Percentiles rank a stretch among this genome's conserved stretches.
phyloP scores from a whole-genome alignment of 78 protist species.

The Speleostelium caveatum region DNA sequence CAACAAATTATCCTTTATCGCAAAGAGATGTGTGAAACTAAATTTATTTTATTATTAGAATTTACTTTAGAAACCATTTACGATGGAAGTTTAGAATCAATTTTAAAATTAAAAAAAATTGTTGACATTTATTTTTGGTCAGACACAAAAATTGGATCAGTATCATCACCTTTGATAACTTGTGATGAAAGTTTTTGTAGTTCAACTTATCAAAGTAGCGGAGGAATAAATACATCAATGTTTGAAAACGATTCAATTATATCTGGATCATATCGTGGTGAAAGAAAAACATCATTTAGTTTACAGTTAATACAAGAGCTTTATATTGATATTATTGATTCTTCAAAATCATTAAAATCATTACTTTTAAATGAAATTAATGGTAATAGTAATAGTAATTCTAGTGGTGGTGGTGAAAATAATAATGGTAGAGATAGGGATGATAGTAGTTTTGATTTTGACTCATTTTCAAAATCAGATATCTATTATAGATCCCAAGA shows the following conservation, averaged over 20 bases:
- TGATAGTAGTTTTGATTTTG: not conserved
- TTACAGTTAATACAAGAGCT: slow-evolving; percentile 25
- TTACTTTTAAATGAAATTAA: not conserved
- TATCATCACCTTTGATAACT: not conserved
- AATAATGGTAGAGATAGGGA: not conserved
- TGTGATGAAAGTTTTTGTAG: not conserved
- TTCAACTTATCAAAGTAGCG: not conserved
- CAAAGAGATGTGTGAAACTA: not conserved
- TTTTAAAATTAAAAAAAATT: slow-evolving; percentile 14
- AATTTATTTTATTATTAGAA: not conserved
- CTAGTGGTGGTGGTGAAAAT: not conserved
- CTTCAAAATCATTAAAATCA: not conserved
- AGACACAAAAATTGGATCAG: not conserved
- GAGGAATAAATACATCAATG: not conserved
- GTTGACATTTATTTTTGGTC: slow-evolving; percentile 8
- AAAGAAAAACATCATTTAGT: slow-evolving; percentile 14
- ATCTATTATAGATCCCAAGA: not conserved
- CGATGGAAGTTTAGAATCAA: slow-evolving; percentile 4
- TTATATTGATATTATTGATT: slow-evolving; percentile 10
- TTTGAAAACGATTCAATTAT: not conserved
- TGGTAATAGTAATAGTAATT: not conserved
- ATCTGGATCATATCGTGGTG: not conserved
- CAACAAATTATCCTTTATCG: not conserved
- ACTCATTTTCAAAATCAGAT: not conserved
- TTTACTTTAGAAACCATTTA: too few species aligned